phyloP scores from a whole-genome alignment of 345 rosid species.

The Nephelium lappaceum region DNA sequence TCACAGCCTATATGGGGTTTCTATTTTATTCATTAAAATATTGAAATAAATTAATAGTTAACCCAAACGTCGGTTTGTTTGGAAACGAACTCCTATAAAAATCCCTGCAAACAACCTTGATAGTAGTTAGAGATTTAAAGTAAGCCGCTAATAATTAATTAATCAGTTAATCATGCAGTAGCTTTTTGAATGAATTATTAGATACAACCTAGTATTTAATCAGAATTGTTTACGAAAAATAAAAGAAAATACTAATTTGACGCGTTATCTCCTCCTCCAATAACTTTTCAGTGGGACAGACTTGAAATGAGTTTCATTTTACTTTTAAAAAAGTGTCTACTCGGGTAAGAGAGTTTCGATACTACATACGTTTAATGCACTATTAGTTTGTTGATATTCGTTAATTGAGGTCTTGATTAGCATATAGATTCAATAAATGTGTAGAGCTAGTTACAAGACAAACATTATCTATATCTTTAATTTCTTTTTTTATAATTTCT shows the following conservation, averaged over 20 bases:
- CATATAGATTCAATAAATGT: too few relatives aligned
- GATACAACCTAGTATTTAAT: background rate
- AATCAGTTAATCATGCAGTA: background rate
- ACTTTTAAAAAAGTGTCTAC: too few relatives aligned
- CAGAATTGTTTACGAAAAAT: background rate
- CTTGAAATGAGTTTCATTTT: background rate
- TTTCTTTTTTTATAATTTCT: too few relatives aligned
- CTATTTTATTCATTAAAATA: background rate
- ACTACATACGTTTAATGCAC: too few relatives aligned
- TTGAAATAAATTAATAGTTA: slow-evolving; percentile 1
- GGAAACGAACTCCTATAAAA: slow-evolving; percentile 27
- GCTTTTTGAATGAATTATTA: background rate
- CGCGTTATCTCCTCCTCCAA: background rate
- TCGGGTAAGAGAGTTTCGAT: too few relatives aligned
- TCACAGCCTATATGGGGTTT: slow-evolving; percentile 24
- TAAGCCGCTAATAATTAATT: background rate
- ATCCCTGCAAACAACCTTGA: slow-evolving; percentile 32
- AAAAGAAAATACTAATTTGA: background rate
- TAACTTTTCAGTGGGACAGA: background rate
- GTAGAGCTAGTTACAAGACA: too few relatives aligned
- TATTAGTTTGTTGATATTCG: too few relatives aligned
- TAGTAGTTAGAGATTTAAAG: slow-evolving; percentile 18
- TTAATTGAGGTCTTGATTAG: too few relatives aligned
- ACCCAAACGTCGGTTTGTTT: slow-evolving; percentile 30
- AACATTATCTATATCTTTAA: too few relatives aligned